Evolutionary conservation across 2,329 filamentous ascomycete species (phyloP).

Genomic region (Hypoxylon sp.): DNA sequence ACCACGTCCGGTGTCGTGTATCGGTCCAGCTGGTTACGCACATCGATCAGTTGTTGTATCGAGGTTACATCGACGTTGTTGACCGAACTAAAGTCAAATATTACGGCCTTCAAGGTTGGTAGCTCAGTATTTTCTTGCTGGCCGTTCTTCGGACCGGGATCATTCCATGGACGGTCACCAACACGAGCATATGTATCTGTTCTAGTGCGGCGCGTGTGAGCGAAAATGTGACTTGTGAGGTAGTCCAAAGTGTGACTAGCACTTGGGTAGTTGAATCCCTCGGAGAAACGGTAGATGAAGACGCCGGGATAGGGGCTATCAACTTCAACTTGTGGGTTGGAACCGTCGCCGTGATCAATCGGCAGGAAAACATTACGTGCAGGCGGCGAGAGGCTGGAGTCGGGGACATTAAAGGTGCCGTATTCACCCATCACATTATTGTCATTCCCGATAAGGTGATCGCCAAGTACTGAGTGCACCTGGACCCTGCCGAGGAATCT

Average conservation of each 20-base stretch:
- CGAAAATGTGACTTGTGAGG: constrained; percentile 76
- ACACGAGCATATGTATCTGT: constrained; percentile 71
- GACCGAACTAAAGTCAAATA: constrained; percentile 92
- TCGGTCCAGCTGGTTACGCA: constrained; percentile 91
- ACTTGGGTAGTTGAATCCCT: constrained; percentile 97
- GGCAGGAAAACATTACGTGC: constrained; percentile 87
- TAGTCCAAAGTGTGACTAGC: constrained; percentile 89
- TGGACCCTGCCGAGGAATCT: constrained; percentile 86
- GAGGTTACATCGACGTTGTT: constrained; percentile 96
- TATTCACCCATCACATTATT: constrained; percentile 65
- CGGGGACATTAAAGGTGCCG: constrained; percentile 65
- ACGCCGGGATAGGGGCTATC: constrained; percentile 88
- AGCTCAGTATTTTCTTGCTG: constrained; percentile 63
- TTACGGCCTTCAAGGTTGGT: constrained; percentile 86
- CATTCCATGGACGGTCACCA: constrained; percentile 94
- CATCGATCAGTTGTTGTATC: constrained; percentile 91
- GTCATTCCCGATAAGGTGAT: constrained; percentile 77
- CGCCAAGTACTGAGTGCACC: constrained; percentile 85
- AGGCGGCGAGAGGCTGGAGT: constrained; percentile 41
- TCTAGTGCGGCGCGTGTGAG: constrained; percentile 81
- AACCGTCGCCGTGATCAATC: constrained; percentile 87
- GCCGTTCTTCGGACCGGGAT: constrained; percentile 77
- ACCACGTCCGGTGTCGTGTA: constrained; percentile 85
- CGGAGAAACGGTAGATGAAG: constrained; percentile 94
- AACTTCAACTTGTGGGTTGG: constrained; percentile 86